Conservation (phyloP, 169 alveolate genomes). For the Neospora caninum region DNA sequence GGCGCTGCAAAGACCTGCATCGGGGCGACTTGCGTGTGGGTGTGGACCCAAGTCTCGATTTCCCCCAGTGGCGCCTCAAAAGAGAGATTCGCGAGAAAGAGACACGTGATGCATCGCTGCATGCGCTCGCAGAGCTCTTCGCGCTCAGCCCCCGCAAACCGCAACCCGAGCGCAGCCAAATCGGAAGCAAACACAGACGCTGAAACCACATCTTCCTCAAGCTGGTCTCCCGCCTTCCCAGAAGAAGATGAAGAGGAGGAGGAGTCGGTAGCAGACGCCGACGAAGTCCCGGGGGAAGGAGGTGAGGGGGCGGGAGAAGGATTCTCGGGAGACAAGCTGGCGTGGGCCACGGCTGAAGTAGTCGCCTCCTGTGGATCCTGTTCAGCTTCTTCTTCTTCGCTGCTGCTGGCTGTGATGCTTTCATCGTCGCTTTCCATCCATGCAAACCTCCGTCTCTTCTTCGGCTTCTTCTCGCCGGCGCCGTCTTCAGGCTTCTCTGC, state of each 20-base stretch:
- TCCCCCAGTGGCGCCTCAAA: not conserved
- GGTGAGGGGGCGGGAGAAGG: not conserved
- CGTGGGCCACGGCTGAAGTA: not conserved
- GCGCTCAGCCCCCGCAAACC: not conserved
- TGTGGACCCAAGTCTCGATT: not conserved
- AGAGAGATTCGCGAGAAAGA: not conserved
- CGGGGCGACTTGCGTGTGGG: not conserved
- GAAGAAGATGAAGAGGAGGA: not conserved
- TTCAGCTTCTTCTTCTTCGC: not conserved
- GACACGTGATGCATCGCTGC: not conserved
- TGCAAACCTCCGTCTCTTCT: conserved; percentile 38
- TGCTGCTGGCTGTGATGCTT: conserved; percentile 52
- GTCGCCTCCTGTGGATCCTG: not conserved
- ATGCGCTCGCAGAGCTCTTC: conserved; percentile 28
- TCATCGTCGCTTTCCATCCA: conserved; percentile 55
- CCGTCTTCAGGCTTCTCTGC: not conserved
- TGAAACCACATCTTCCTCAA: not conserved
- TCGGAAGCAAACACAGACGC: not conserved
- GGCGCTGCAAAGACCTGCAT: not conserved
- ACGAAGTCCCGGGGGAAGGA: not conserved
- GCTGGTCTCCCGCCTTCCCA: not conserved
- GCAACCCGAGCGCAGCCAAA: not conserved
- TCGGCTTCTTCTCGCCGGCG: not conserved
- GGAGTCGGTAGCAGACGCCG: not conserved
- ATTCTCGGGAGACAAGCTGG: not conserved